phyloP scores from a whole-genome alignment of 768 basidiomycete species.

The Trametes villosa region DNA sequence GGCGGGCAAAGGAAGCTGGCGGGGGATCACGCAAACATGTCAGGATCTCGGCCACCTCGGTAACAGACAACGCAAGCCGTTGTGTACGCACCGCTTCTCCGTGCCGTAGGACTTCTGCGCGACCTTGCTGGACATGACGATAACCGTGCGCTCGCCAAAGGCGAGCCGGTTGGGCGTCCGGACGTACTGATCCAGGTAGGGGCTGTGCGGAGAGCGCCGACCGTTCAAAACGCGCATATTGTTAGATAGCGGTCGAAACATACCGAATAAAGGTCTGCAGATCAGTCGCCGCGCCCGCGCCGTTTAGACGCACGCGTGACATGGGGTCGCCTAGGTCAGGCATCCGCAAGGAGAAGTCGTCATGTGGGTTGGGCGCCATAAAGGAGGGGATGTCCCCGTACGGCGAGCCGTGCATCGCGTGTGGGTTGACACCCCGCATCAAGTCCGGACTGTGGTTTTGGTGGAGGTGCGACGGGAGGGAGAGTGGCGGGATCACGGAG shows the following conservation, averaged over 20 bases:
- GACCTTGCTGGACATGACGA: conserved; percentile 97
- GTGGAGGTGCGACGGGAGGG: conserved; percentile 55
- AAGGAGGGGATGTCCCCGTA: conserved; percentile 63
- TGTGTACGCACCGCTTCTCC: conserved; percentile 74
- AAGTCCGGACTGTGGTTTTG: conserved; percentile 53
- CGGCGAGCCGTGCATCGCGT: conserved; percentile 66
- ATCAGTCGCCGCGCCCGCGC: conserved; percentile 62
- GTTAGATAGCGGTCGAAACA: conserved; percentile 29
- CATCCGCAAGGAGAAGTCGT: conserved; percentile 65
- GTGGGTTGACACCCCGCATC: conserved; percentile 71
- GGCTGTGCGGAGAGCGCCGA: conserved; percentile 35
- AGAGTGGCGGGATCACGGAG: conserved; percentile 51
- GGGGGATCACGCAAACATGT: conserved; percentile 12
- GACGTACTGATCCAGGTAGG: conserved; percentile 85
- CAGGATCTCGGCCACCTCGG: conserved; percentile 12
- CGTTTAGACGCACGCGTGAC: conserved; percentile 66
- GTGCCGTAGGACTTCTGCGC: conserved; percentile 98
- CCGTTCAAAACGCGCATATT: conserved; percentile 22
- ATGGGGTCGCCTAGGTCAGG: conserved; percentile 64
- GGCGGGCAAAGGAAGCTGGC: conserved; percentile 90
- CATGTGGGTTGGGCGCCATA: conserved; percentile 52
- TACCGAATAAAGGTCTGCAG: conserved; percentile 83
- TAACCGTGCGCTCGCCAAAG: conserved; percentile 90
- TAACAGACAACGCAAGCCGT: background rate
- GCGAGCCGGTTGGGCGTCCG: conserved; percentile 83